phyloP scores from a whole-genome alignment of 2,329 filamentous ascomycete species.

The Verruconis gallopava region DNA sequence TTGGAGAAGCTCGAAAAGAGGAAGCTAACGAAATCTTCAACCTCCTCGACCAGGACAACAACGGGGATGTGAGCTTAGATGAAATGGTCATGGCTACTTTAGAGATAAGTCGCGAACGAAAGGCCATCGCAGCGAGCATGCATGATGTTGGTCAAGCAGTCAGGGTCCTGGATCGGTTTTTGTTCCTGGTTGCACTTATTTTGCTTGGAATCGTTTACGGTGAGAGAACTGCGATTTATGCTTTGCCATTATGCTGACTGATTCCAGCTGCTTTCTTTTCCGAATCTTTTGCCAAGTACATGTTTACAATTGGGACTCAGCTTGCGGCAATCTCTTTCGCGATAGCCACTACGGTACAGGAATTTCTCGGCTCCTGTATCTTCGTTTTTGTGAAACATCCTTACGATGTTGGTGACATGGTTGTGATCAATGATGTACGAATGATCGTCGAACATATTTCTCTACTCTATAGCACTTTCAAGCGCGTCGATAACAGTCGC shows the following conservation, averaged over 20 bases:
- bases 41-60: slow-evolving; percentile 20
- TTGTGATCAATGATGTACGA: slow-evolving; percentile 18
- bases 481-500: slow-evolving; percentile 18
- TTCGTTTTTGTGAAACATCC: slow-evolving; percentile 21
- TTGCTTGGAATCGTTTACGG: slow-evolving; percentile 21
- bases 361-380: slow-evolving; percentile 17
- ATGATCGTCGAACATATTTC: slow-evolving; percentile 21
- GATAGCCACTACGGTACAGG: slow-evolving; percentile 16
- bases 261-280: slow-evolving; percentile 18
- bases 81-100: slow-evolving; percentile 22
- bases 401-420: slow-evolving; percentile 22
- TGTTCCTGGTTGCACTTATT: slow-evolving; percentile 18
- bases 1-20: slow-evolving; percentile 15
- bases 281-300: slow-evolving; percentile 14
- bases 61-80: slow-evolving; percentile 23
- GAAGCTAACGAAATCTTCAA: slow-evolving; percentile 21
- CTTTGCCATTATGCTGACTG: slow-evolving; percentile 1
- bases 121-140: slow-evolving; percentile 19
- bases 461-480: slow-evolving; percentile 23
- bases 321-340: slow-evolving; percentile 16
- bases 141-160: slow-evolving; percentile 24
- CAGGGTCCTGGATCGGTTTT: slow-evolving; percentile 21
- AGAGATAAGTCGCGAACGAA: slow-evolving; percentile 18
- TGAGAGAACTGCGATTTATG: slow-evolving; percentile 8
- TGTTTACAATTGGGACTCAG: slow-evolving; percentile 7